Evolutionary conservation across 1,284 basidiomycete species (phyloP), one percentile per base, ranked within the genome.

Genomic region (Hemileia vastatrix): DNA sequence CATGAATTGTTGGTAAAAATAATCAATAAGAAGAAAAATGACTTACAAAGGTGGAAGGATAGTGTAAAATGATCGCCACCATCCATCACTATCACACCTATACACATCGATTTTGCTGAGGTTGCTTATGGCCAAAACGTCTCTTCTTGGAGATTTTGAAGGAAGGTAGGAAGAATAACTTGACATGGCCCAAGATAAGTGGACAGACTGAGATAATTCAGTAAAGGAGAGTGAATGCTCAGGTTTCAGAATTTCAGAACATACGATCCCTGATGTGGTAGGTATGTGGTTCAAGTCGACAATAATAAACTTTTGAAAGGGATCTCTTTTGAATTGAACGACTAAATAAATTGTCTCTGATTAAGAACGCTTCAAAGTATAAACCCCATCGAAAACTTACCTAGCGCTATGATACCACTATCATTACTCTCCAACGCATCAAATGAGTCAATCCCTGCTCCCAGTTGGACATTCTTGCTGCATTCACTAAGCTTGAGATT

Each of bases 181-280:
- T n/a, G 52, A 54, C 19, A 15, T 51, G 8, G 5, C 49, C 9
- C 21, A 15, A 13, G 36, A 54, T 48, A 44, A 27, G 51, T 43
- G 2, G 58, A 61, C 58, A 50, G 54, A 15, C 32, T 61, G 1
- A 61, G 18, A 18, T 61, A 44, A 11, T 43, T 44, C 11, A 32
- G 23, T 24, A 4, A n/a, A n/a, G n/a, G n/a, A n/a, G n/a, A n/a
- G n/a, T n/a, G 5, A 2, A 43, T 21, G 23, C 32, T 55, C 53
- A 27, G 50, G 32, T 32, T 62, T 32, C 27, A 44, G 54, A 33
- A 23, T 50, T 31, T 62, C 53, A 4, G 45, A 19, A 18, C 52
- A 50, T n/a, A 62, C 60, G 24, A 62, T 55, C 11, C 60, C 60
- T 18, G 60, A 40, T 4, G 57, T 50, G 36, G 31, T 51, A 21